phyloP scores from a whole-genome alignment of 2,329 filamentous ascomycete species.

The Arthrobotrys sphaeroides region DNA sequence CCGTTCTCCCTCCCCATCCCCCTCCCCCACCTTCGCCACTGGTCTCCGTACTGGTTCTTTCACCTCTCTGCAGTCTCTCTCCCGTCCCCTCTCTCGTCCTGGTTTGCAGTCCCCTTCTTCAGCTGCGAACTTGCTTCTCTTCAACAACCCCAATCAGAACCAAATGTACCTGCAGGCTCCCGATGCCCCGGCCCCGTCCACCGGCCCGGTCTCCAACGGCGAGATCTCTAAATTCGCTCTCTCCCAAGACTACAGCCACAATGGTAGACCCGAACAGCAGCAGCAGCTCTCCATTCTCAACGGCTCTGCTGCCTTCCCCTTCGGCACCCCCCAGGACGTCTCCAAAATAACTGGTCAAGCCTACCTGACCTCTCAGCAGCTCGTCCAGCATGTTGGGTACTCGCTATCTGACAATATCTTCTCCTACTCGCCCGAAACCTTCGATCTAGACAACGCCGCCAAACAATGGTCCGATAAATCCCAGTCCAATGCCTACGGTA shows the following conservation, averaged over 20 bases:
- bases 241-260: constrained; percentile 35
- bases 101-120: constrained; percentile 36
- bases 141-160: constrained; percentile 34
- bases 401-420: constrained; percentile 88
- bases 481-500: constrained; percentile 74
- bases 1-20: constrained; percentile 43
- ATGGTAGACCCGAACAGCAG: constrained; percentile 42
- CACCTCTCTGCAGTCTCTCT: constrained; percentile 38
- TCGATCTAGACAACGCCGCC: constrained; percentile 85
- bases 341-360: constrained; percentile 78
- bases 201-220: constrained; percentile 22
- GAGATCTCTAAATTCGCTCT: constrained; percentile 45
- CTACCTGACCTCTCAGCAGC: constrained; percentile 89
- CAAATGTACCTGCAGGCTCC: constrained; percentile 47
- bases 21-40: constrained; percentile 42
- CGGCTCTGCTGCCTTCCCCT: constrained; percentile 56
- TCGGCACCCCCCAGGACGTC: constrained; percentile 54
- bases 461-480: constrained; percentile 76
- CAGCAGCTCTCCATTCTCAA: constrained; percentile 57
- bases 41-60: constrained; percentile 45
- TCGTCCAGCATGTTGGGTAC: constrained; percentile 96
- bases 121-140: constrained; percentile 44
- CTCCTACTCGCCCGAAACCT: constrained; percentile 92
- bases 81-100: constrained; percentile 31
- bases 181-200: constrained; percentile 13